Evolutionary conservation across 2,329 filamentous ascomycete genomes (phyloP).

Genomic region (Berkeleyomyces rouxiae): DNA sequence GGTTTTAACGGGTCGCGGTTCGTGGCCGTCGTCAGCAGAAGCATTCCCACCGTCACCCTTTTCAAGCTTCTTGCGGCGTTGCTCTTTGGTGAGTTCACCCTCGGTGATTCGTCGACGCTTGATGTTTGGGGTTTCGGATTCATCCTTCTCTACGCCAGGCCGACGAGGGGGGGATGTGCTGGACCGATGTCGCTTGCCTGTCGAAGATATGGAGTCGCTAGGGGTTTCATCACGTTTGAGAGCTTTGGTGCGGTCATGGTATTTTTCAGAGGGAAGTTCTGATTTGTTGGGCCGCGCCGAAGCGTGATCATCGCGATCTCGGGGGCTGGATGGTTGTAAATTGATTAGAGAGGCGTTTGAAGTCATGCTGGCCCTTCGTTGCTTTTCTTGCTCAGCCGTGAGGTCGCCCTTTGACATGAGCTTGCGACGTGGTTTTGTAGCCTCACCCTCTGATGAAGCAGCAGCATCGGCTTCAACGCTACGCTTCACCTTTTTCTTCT

Average conservation of each 20-base stretch:
- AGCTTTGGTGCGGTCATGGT: conserved; percentile 43
- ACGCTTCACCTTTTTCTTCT: conserved; percentile 37
- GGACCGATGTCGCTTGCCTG: conserved; percentile 40
- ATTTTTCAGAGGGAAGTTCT: conserved; percentile 24
- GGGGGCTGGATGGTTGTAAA: conserved; percentile 33
- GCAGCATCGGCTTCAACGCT: conserved; percentile 35
- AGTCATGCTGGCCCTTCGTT: conserved; percentile 40
- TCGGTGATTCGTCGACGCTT: conserved; percentile 43
- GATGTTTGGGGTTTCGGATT: conserved; percentile 34
- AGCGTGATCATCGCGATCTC: conserved; percentile 32
- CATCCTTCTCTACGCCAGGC: conserved; percentile 37
- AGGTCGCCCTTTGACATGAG: conserved; percentile 47
- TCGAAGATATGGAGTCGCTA: conserved; percentile 30
- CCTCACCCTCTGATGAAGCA: conserved; percentile 39
- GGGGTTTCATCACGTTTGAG: conserved; percentile 44
- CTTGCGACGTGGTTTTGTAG: conserved; percentile 43
- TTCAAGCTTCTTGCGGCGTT: conserved; percentile 2
- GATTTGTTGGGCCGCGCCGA: conserved; percentile 29
- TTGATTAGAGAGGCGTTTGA: conserved; percentile 35
- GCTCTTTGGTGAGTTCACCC: conserved; percentile 30
- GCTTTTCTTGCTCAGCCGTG: conserved; percentile 39
- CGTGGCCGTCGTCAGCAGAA: conserved; percentile 28
- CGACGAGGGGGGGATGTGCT: conserved; percentile 38
- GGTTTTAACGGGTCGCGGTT: conserved; percentile 25
- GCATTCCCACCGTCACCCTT: conserved; percentile 22